phyloP scores from a whole-genome alignment of 192 early-diverging fungal species.

The Linnemannia exigua region DNA sequence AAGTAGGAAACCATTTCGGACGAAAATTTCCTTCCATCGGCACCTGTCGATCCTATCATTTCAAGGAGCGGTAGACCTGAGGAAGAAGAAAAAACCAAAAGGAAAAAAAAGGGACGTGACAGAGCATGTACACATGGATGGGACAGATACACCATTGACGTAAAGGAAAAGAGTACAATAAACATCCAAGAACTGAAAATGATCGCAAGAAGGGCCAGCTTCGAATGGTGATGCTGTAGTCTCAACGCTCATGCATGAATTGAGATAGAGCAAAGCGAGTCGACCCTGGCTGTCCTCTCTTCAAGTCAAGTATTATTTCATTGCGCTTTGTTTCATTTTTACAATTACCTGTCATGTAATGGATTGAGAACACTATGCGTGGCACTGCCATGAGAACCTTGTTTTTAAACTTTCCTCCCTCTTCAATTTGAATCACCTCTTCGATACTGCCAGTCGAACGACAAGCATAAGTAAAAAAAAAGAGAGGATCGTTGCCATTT shows the following conservation, averaged over 20 bases:
- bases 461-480: background rate
- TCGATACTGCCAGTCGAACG: background rate
- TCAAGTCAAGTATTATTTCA: no score
- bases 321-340: background rate
- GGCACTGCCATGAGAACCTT: slow-evolving; percentile 31
- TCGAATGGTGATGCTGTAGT: no score
- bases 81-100: background rate
- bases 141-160: background rate
- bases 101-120: background rate
- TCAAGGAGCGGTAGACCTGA: no score
- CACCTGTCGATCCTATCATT: no score
- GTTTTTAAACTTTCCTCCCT: slow-evolving; percentile 21
- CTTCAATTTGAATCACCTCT: background rate
- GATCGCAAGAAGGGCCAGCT: background rate
- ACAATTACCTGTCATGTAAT: background rate
- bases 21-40: no score
- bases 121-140: background rate
- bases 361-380: background rate
- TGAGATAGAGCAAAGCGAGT: no score
- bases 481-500: slow-evolving; percentile 25
- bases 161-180: background rate
- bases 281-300: no score
- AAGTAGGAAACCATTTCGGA: no score
- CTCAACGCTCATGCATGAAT: no score
- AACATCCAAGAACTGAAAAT: no score